Evolutionary conservation across 306 rosid genomes (phyloP).

Genomic region (Acacia confusa): DNA sequence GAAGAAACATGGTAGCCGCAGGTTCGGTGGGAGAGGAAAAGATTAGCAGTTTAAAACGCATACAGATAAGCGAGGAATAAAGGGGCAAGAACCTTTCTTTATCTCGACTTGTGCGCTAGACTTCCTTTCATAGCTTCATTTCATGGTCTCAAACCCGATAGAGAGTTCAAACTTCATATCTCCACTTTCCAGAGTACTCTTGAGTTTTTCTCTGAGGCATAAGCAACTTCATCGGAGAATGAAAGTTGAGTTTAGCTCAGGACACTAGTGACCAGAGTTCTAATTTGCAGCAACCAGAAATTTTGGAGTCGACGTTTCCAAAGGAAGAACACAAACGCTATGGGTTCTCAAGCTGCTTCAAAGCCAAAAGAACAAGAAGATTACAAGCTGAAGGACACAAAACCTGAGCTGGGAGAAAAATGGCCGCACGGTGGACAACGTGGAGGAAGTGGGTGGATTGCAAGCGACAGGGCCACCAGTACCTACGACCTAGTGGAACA

Average conservation of each 20-base stretch:
- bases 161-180: not conserved
- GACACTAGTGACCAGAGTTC: not conserved
- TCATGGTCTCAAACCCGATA: not conserved
- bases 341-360: conserved; percentile 39
- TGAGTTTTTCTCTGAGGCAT: not conserved
- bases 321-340: conserved; percentile 4
- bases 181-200: not conserved
- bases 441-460: conserved; percentile 66
- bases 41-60: not conserved
- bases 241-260: not conserved
- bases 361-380: conserved; percentile 43
- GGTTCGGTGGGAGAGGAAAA: not conserved
- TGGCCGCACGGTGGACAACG: conserved; percentile 71
- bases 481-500: conserved; percentile 70
- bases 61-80: not conserved
- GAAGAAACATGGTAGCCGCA: not conserved
- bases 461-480: conserved; percentile 64
- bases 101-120: not conserved
- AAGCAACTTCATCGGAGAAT: not conserved
- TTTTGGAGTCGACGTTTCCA: not conserved
- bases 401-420: conserved; percentile 61
- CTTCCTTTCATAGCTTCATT: not conserved
- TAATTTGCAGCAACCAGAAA: not conserved
- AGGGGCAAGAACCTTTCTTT: not conserved
- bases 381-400: conserved; percentile 61